These are phyloP conservation scores for Populus alba DNA, from an alignment of 345 rosid species.

Conservation along the genomic window DNA sequence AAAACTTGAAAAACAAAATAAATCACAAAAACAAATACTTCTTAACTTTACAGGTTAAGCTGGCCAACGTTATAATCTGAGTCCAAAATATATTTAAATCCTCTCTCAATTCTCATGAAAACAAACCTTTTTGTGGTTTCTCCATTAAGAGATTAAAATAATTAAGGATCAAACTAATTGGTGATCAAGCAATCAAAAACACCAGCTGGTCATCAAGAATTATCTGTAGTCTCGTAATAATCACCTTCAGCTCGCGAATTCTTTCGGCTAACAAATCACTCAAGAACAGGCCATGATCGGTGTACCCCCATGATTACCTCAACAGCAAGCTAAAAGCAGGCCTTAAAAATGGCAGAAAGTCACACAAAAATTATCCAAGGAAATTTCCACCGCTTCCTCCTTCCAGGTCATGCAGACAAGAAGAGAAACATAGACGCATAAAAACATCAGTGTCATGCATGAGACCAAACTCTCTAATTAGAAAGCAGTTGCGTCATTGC, in stretches of 20 bases:
- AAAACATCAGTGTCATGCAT: not conserved
- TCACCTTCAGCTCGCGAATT: not conserved
- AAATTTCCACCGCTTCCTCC: not conserved
- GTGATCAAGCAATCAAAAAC: not conserved
- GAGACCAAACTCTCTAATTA: not conserved
- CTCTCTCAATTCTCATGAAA: not conserved
- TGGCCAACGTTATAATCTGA: not conserved
- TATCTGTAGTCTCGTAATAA: not conserved
- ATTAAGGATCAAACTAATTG: not conserved
- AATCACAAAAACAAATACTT: no score
- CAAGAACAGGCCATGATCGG: not conserved
- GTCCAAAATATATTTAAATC: not conserved
- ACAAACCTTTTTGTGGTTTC: no score
- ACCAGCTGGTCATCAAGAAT: not conserved
- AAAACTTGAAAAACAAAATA: no score
- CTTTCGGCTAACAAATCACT: not conserved
- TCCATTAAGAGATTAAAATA: no score
- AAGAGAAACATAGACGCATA: not conserved
- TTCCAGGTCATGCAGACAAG: not conserved
- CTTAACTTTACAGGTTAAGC: no score
- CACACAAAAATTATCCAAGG: not conserved
- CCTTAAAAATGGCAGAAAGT: not conserved
- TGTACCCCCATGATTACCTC: not conserved
- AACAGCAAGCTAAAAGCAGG: not conserved
- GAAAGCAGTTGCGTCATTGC: slow-evolving; percentile 6